Base-by-base conservation (phyloP, 345 rosid genomes). In the Camelina neglecta region DNA sequence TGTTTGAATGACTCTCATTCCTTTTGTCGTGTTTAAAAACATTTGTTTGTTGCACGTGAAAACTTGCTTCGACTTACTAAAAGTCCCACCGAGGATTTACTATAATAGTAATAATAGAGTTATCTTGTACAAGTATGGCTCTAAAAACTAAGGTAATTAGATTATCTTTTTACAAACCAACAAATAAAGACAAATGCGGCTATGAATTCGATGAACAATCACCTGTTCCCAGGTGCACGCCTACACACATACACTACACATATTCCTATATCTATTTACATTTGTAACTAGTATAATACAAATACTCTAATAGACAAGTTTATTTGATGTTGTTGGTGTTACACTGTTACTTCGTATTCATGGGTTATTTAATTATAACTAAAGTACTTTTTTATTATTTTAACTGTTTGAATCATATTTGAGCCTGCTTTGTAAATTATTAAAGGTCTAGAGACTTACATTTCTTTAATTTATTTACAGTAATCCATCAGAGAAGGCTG, bases 31-130 rank as follows among this genome's bases (percentile, higher is more conserved):
- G 72, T 71, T 63, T 64, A 55, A 69, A 70, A 70, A 24, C 21
- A 45, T 45, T 41, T 54, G 69, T 33, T 69, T 45, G 65, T 64
- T 77, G 72, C 80, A 77, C 80, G 75, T 71, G 72, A 77, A 69
- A 47, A 36, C 53, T 64, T 70, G 56, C 65, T 76, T 36, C 44
- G 71, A 76, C 33, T 76, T 54, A 47, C 60, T 9, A 54, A 63
- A 75, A 23, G 15, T 15, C 65, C 35, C 58, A 23, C 33, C 4
- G 38, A 55, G 9, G n/a, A 55, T 49, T 33, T 24, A 76, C 35
- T 70, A 35, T 54, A 21, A 38, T 20, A 20, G 70, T 16, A 63
- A 35, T 62, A 33, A 49, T 44, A 75, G 10, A 68, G 49, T 61
- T 35, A 75, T 75, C 66, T 55, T 56, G 4, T 26, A 26, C 4